Percentiles rank a stretch among this genome's conserved stretches.
Evolutionary conservation across 2,329 filamentous ascomycete genomes (phyloP).

Genomic region (Trematosphaeria pertusa): DNA sequence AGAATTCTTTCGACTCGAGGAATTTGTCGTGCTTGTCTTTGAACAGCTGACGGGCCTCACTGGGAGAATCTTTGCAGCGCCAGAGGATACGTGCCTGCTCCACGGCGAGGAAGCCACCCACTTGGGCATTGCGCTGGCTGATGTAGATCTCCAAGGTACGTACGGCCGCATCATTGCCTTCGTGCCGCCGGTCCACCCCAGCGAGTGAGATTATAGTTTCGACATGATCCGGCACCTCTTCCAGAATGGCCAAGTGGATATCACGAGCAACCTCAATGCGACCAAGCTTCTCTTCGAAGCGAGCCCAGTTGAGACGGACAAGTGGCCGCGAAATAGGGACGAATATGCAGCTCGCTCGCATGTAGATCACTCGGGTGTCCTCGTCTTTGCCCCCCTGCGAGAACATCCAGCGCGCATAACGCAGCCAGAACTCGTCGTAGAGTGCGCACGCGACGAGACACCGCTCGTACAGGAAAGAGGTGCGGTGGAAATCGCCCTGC

Average conservation of each 20-base stretch:
- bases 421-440: constrained; percentile 97
- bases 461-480: constrained; percentile 87
- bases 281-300: constrained; percentile 87
- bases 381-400: constrained; percentile 80
- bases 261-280: constrained; percentile 80
- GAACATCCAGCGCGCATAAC: constrained; percentile 93
- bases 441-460: constrained; percentile 91
- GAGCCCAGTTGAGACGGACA: constrained; percentile 88
- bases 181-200: constrained; percentile 83
- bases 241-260: constrained; percentile 82
- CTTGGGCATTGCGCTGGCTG: constrained; percentile 73
- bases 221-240: constrained; percentile 78
- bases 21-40: constrained; percentile 83
- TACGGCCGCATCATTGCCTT: constrained; percentile 83
- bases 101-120: constrained; percentile 85
- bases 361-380: constrained; percentile 90
- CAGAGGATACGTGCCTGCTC: constrained; percentile 88
- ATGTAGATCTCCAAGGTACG: constrained; percentile 83
- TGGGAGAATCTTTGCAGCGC: constrained; percentile 81
- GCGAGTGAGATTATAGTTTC: constrained; percentile 90
- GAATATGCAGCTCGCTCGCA: constrained; percentile 82
- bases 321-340: constrained; percentile 86
- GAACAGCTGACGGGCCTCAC: constrained; percentile 85
- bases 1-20: constrained; percentile 84
- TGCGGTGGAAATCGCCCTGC: constrained; percentile 77